Conservation (phyloP, 176 grass and related monocot species). For the Musa acuminata region DNA sequence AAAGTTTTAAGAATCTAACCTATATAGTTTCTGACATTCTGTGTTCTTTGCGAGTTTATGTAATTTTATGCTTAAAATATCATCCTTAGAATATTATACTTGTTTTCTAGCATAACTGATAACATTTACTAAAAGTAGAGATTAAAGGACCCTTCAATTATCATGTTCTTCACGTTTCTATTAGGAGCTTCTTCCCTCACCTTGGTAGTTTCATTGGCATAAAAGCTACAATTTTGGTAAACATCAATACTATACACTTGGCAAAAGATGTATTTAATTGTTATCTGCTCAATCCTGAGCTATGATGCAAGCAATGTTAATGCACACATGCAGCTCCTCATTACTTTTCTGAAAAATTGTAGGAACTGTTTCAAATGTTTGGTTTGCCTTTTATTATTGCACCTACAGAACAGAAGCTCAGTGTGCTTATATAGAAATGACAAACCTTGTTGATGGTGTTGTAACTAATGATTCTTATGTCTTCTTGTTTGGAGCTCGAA, state of each 20-base stretch:
- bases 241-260: too few relatives aligned
- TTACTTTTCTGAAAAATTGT: constrained; percentile 15
- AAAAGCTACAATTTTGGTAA: background rate
- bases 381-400: constrained; percentile 97
- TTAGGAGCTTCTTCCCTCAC: background rate
- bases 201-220: background rate
- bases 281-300: background rate
- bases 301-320: background rate
- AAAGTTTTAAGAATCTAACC: background rate
- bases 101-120: background rate
- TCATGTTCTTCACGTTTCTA: background rate
- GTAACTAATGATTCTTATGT: constrained; percentile 98
- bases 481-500: constrained; percentile 88
- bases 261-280: too few relatives aligned
- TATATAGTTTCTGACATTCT: background rate
- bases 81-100: too few relatives aligned
- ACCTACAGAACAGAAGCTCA: constrained; percentile 89
- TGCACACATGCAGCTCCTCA: background rate
- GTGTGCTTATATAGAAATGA: constrained; percentile 96
- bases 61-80: background rate
- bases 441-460: constrained; percentile 85
- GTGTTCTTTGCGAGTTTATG: background rate
- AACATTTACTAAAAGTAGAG: background rate
- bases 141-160: background rate
- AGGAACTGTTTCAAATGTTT: constrained; percentile 99